phyloP scores from a whole-genome alignment of 2,329 filamentous ascomycete species.

The Pseudonectria foliicola region DNA sequence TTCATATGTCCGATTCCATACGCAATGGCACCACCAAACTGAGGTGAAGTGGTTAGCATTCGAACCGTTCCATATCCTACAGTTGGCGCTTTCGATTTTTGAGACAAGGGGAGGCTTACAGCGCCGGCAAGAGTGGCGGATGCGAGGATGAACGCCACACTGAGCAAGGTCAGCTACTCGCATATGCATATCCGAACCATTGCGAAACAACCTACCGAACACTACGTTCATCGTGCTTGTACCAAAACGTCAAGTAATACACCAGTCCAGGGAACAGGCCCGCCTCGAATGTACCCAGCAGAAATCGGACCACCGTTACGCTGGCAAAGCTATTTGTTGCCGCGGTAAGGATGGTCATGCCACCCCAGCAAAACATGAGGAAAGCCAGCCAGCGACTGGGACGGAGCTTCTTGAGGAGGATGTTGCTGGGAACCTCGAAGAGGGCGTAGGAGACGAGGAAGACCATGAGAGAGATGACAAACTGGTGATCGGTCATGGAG shows the following conservation, averaged over 20 bases:
- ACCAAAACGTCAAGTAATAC: constrained; percentile 68
- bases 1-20: constrained; percentile 69
- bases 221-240: constrained; percentile 62
- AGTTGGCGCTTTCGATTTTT: too few relatives aligned
- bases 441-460: constrained; percentile 53
- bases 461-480: constrained; percentile 51
- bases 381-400: constrained; percentile 59
- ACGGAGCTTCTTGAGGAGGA: constrained; percentile 56
- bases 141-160: constrained; percentile 64
- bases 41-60: neutral
- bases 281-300: constrained; percentile 64
- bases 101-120: constrained; percentile 15
- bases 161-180: constrained; percentile 11
- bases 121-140: constrained; percentile 64
- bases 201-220: constrained; percentile 33
- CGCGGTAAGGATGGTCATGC: constrained; percentile 60
- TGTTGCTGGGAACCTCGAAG: constrained; percentile 61
- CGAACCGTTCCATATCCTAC: too few relatives aligned
- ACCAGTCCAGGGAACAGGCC: constrained; percentile 56
- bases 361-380: constrained; percentile 61
- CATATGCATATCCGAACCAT: constrained; percentile 2
- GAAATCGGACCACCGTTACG: constrained; percentile 59
- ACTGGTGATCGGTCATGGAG: constrained; percentile 54
- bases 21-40: constrained; percentile 64
- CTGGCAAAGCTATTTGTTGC: constrained; percentile 53